Conservation (phyloP, 108 stramenopile species). For the Cyclotella baltica region DNA sequence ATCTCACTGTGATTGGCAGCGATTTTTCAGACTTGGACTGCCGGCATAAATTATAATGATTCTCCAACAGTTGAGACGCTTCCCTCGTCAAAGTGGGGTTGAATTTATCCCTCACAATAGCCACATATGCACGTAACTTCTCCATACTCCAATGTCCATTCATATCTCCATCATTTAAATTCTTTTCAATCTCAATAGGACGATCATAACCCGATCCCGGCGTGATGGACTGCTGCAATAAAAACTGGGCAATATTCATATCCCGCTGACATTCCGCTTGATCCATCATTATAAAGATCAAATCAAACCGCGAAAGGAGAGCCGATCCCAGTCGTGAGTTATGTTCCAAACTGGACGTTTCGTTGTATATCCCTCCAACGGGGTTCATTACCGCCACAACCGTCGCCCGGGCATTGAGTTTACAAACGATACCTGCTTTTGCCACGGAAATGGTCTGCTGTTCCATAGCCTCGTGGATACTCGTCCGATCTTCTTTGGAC, state of each 20-base stretch:
- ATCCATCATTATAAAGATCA: constrained; percentile 89
- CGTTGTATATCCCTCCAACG: constrained; percentile 82
- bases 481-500: constrained; percentile 79
- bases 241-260: constrained; percentile 82
- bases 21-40: constrained; percentile 56
- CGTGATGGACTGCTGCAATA: constrained; percentile 89
- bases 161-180: constrained; percentile 31
- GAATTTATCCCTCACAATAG: constrained; percentile 82
- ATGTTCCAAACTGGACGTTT: constrained; percentile 66
- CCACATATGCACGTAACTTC: constrained; percentile 91
- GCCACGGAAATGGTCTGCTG: constrained; percentile 97
- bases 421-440: constrained; percentile 97
- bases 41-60: constrained; percentile 84
- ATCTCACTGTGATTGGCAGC: constrained; percentile 90
- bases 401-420: constrained; percentile 92
- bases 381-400: constrained; percentile 97
- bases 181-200: constrained; percentile 26
- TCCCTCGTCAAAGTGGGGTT: constrained; percentile 75
- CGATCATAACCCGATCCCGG: constrained; percentile 53
- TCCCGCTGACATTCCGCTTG: constrained; percentile 72
- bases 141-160: constrained; percentile 82
- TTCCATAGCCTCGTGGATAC: constrained; percentile 99
- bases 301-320: constrained; percentile 96
- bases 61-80: constrained; percentile 78
- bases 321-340: constrained; percentile 97